These are phyloP conservation scores for Gracilaria domingensis DNA, from an alignment of 23 red algal species.

Conservation along the genomic window DNA sequence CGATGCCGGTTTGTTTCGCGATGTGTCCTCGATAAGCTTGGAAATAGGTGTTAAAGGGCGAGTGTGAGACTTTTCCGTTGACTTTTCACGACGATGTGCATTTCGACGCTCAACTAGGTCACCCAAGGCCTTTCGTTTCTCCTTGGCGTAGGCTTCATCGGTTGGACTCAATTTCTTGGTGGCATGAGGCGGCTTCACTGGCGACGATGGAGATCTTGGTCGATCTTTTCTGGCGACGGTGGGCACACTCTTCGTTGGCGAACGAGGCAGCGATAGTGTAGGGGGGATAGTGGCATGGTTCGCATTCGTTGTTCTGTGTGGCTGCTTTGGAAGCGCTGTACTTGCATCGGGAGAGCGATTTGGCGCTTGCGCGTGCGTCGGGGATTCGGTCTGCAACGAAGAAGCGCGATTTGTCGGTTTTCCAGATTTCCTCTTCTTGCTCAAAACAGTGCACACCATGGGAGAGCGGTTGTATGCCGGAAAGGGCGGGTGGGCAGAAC, in stretches of 20 bases:
- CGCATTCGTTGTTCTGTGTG: not conserved
- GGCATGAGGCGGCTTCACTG: not conserved
- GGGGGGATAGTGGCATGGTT: too few relatives aligned
- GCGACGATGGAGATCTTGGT: not conserved
- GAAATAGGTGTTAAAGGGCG: conserved; percentile 17
- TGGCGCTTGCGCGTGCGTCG: not conserved
- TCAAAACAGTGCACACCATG: conserved; percentile 6
- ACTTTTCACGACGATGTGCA: not conserved
- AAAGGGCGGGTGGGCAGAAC: not conserved
- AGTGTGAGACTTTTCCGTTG: not conserved
- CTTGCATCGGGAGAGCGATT: not conserved
- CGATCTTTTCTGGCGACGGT: not conserved
- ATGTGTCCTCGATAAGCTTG: not conserved
- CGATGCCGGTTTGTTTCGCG: not conserved
- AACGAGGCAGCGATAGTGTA: not conserved
- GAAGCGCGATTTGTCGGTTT: not conserved
- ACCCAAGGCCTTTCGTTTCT: not conserved
- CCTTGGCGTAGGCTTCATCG: not conserved
- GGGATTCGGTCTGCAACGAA: not conserved
- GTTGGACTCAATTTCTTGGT: not conserved
- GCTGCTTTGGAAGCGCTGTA: not conserved
- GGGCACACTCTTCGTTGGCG: too few relatives aligned
- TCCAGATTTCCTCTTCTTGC: not conserved
- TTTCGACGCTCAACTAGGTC: not conserved
- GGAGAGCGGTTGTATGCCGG: conserved; percentile 24